These are phyloP conservation scores for Ricinus communis DNA, from an alignment of 345 rosid species.

Conservation along the genomic window DNA sequence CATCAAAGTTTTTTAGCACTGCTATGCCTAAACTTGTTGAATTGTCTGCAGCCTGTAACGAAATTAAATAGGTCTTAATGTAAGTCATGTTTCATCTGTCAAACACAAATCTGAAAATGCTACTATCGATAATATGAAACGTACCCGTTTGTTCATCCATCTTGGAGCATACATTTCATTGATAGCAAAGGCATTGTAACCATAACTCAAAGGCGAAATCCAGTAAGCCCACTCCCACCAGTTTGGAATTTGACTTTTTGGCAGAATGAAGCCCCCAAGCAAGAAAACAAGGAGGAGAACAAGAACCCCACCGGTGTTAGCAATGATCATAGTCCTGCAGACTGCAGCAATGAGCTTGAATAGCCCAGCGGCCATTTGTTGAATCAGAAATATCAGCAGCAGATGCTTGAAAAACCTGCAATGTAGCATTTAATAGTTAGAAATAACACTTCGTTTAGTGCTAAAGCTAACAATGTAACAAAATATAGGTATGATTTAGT, in stretches of 20 bases:
- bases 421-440: background rate
- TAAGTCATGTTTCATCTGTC: background rate
- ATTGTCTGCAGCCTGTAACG: slow-evolving; percentile 2
- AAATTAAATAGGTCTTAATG: background rate
- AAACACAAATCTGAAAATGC: background rate
- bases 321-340: slow-evolving; percentile 45
- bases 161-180: slow-evolving; percentile 80
- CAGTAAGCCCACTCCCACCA: slow-evolving; percentile 97
- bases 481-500: background rate
- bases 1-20: background rate
- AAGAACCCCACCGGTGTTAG: slow-evolving; percentile 44
- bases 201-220: slow-evolving; percentile 79
- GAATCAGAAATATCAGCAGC: slow-evolving; percentile 41
- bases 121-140: background rate
- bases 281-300: slow-evolving; percentile 40
- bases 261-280: slow-evolving; percentile 60
- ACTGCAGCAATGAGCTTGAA: slow-evolving; percentile 42
- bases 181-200: slow-evolving; percentile 60
- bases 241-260: slow-evolving; percentile 48
- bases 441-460: background rate
- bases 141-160: slow-evolving; percentile 71
- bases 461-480: background rate
- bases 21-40: slow-evolving; percentile 2
- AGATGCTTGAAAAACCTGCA: slow-evolving; percentile 60
- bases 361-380: slow-evolving; percentile 25